Conservation (phyloP, 2,329 filamentous ascomycete genomes). For the Aspergillus quadricinctus region DNA sequence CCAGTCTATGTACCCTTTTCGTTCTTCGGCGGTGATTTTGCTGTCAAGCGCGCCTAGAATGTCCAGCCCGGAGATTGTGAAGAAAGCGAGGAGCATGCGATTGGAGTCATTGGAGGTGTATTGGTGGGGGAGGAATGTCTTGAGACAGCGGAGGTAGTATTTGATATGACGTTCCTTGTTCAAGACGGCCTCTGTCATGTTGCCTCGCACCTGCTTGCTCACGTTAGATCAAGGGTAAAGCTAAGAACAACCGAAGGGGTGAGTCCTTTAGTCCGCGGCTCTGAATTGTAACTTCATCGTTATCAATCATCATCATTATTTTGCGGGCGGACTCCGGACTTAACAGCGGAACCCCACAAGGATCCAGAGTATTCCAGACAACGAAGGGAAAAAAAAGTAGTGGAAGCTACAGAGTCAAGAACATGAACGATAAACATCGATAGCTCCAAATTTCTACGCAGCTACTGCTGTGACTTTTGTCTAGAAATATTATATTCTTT, state of each 20-base stretch:
- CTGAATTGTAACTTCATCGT: neutral
- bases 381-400: neutral
- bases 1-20: slow-evolving; percentile 63
- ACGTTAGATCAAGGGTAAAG: neutral
- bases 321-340: slow-evolving; percentile 15
- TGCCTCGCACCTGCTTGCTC: neutral
- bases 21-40: slow-evolving; percentile 51
- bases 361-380: slow-evolving; percentile 1
- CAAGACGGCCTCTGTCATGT: slow-evolving; percentile 28
- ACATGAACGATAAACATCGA: slow-evolving; percentile 7
- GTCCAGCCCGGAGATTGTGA: slow-evolving; percentile 81
- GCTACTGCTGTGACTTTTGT: neutral
- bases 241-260: neutral
- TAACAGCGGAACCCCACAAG: slow-evolving; percentile 23
- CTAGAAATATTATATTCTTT: neutral
- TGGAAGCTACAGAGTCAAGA: neutral
- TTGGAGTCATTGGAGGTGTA: slow-evolving; percentile 90
- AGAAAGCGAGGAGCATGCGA: slow-evolving; percentile 84
- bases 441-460: neutral
- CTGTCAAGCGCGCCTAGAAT: slow-evolving; percentile 63
- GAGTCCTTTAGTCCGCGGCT: neutral
- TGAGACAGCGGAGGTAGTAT: slow-evolving; percentile 89
- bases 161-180: slow-evolving; percentile 66
- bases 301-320: slow-evolving; percentile 5
- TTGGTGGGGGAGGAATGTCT: slow-evolving; percentile 70